phyloP scores from a whole-genome alignment of 192 early-diverging fungal species.

The Helicostylum pulchrum region DNA sequence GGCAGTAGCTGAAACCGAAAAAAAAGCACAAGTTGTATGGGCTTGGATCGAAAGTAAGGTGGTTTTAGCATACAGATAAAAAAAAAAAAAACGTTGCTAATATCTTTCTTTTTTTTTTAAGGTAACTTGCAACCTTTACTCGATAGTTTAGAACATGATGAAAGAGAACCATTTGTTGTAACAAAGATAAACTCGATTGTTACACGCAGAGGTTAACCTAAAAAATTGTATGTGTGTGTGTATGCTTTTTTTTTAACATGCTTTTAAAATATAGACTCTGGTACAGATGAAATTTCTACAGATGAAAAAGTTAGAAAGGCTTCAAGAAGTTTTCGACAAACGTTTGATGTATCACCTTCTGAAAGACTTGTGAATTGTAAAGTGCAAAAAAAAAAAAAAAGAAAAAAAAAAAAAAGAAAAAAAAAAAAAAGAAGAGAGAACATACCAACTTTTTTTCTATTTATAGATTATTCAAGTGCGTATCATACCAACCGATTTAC shows the following conservation, averaged over 20 bases:
- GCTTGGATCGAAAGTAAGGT: conserved; percentile 66
- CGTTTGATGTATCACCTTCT: conserved; percentile 73
- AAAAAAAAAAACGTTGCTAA: neutral
- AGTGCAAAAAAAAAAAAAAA: no score
- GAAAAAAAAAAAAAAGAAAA: no score
- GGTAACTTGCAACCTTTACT: conserved; percentile 75
- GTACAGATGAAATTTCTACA: conserved; percentile 73
- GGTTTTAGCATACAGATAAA: neutral
- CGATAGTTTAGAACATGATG: conserved; percentile 65
- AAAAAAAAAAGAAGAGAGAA: no score
- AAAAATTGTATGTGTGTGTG: neutral
- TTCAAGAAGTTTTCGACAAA: conserved; percentile 84
- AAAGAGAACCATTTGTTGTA: conserved; percentile 83
- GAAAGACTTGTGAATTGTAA: conserved; percentile 91
- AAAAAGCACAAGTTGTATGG: conserved; percentile 88
- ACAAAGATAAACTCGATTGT: conserved; percentile 94
- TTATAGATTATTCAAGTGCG: conserved; percentile 83
- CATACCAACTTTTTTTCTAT: no score
- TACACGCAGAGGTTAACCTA: conserved; percentile 63
- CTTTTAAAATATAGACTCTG: conserved; percentile 48
- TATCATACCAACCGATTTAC: conserved; percentile 59
- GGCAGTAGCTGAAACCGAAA: conserved; percentile 78
- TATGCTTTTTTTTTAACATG: neutral
- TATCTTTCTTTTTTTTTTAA: neutral
- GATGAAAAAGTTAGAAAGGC: conserved; percentile 90